These are phyloP conservation scores for Powellomyces hirtus DNA, from an alignment of 192 early-diverging fungal species.

Conservation along the genomic window DNA sequence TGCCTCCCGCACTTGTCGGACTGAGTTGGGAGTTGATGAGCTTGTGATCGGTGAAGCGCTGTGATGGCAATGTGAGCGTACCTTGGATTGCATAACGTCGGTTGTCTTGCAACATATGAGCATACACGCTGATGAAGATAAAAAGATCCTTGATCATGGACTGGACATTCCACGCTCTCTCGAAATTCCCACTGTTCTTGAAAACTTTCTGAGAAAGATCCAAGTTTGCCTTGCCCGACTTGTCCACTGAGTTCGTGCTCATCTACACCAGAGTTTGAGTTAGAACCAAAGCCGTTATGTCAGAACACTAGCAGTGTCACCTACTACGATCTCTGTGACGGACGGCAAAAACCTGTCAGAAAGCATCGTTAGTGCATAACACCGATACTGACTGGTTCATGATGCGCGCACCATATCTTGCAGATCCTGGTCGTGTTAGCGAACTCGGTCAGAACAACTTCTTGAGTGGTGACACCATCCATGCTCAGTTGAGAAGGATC, in stretches of 20 bases:
- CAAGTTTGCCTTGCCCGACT: constrained; percentile 13
- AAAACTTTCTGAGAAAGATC: constrained; percentile 38
- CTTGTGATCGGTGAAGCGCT: not conserved
- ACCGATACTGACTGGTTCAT: too few relatives aligned
- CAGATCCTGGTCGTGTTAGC: constrained; percentile 26
- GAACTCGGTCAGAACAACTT: constrained; percentile 27
- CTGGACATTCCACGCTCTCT: constrained; percentile 37
- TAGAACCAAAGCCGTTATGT: not conserved
- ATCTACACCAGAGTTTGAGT: too few relatives aligned
- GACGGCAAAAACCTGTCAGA: constrained; percentile 50
- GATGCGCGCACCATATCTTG: constrained; percentile 57
- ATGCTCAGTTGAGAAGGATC: constrained; percentile 28
- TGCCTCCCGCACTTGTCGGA: constrained; percentile 45
- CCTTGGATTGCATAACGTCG: constrained; percentile 38
- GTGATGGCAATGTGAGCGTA: constrained; percentile 1
- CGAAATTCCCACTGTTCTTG: constrained; percentile 37
- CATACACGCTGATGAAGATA: constrained; percentile 30
- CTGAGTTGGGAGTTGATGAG: too few relatives aligned
- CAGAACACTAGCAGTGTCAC: constrained; percentile 23
- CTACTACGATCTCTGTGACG: constrained; percentile 45
- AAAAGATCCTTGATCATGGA: constrained; percentile 44
- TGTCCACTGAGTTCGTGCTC: constrained; percentile 20
- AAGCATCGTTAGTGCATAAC: too few relatives aligned
- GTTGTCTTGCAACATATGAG: constrained; percentile 51
- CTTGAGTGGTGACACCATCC: constrained; percentile 44